Percentiles rank a stretch among this genome's conserved stretches.
These are phyloP conservation scores for Penicillium roqueforti DNA, from an alignment of 495 filamentous ascomycete species.

Conservation along the genomic window DNA sequence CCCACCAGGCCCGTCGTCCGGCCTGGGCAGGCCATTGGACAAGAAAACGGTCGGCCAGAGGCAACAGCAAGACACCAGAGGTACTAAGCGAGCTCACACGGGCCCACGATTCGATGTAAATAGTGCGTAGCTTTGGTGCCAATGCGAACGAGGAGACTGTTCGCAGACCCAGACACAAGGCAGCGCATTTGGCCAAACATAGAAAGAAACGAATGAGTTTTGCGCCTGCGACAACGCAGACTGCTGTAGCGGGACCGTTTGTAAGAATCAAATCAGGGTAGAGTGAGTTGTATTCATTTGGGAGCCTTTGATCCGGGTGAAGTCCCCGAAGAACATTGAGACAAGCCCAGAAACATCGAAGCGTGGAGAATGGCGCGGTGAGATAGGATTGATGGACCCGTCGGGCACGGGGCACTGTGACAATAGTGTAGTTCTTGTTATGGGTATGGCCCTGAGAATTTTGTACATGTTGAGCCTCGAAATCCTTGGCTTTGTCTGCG, in stretches of 20 bases:
- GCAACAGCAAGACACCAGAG: conserved; percentile 67
- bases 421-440: conserved; percentile 45
- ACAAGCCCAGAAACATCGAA: conserved; percentile 52
- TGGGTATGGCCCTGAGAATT: neutral
- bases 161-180: conserved; percentile 2
- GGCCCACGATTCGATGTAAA: conserved; percentile 93
- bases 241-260: conserved; percentile 85
- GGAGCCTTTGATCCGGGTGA: conserved; percentile 29
- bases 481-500: conserved; percentile 58
- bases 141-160: neutral
- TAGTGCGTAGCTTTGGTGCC: conserved; percentile 55
- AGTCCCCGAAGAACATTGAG: conserved; percentile 41
- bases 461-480: conserved; percentile 46
- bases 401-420: conserved; percentile 66
- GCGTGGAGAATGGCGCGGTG: conserved; percentile 59
- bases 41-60: conserved; percentile 63
- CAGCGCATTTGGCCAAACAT: conserved; percentile 1
- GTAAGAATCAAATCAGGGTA: conserved; percentile 73
- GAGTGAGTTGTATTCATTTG: conserved; percentile 17
- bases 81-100: conserved; percentile 74
- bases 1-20: conserved; percentile 39
- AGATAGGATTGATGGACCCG: conserved; percentile 71
- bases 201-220: conserved; percentile 60
- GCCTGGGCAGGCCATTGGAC: conserved; percentile 68
- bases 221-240: conserved; percentile 69